Percentiles rank a stretch among this genome's conserved stretches.
These are phyloP conservation scores for Saksenaea oblongispora DNA, from an alignment of 371 early-diverging fungal genomes.

Conservation along the genomic window DNA sequence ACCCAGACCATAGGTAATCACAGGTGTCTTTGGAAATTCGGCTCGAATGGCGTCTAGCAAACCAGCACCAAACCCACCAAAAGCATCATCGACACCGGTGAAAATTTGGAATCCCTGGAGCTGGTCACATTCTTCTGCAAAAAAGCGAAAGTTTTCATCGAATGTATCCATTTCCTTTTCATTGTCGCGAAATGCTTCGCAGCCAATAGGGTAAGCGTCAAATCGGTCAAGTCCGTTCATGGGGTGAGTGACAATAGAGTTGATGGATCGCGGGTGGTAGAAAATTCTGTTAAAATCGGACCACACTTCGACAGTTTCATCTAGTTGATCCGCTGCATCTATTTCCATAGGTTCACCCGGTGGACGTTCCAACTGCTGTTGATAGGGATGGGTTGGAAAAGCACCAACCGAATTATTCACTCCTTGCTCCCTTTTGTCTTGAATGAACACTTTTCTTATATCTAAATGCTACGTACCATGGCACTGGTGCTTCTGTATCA, in stretches of 20 bases:
- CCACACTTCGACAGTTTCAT: conserved; percentile 66
- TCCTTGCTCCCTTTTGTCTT: conserved; percentile 50
- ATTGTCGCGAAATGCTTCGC: conserved; percentile 63
- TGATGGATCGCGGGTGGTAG: conserved; percentile 75
- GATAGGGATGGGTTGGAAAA: conserved; percentile 49
- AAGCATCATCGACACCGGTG: conserved; percentile 74
- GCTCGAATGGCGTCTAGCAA: conserved; percentile 71
- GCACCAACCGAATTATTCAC: conserved; percentile 31
- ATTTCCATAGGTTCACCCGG: conserved; percentile 13
- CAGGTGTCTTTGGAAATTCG: conserved; percentile 74
- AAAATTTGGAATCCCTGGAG: conserved; percentile 86
- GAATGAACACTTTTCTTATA: background rate
- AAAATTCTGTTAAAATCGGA: conserved; percentile 79
- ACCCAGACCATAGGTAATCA: conserved; percentile 68
- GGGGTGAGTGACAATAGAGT: conserved; percentile 60
- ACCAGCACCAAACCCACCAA: conserved; percentile 72
- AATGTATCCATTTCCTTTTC: conserved; percentile 66
- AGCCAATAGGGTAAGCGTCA: conserved; percentile 72
- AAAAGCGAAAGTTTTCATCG: conserved; percentile 77
- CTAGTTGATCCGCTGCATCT: conserved; percentile 28
- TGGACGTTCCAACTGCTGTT: conserved; percentile 53
- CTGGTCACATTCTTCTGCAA: conserved; percentile 85
- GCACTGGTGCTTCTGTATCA: conserved; percentile 10
- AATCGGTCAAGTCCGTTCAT: conserved; percentile 73
- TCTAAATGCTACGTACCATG: conserved; percentile 35